Conservation (phyloP, 352 stramenopile species). For the Globisporangium perplexum region DNA sequence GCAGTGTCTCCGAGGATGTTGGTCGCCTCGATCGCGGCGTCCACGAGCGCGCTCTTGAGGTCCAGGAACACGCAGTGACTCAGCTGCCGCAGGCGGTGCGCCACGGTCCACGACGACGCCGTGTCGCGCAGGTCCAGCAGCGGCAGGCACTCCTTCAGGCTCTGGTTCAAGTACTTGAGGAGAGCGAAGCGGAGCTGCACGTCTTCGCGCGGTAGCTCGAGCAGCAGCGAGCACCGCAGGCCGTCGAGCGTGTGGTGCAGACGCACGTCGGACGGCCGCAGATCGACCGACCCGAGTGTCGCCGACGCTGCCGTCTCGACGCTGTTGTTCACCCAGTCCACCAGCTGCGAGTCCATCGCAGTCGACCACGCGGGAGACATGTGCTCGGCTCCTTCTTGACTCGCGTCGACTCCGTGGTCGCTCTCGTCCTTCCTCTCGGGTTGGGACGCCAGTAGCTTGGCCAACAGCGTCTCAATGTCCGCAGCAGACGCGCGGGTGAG, state of each 20-base stretch:
- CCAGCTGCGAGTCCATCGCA: slow-evolving; percentile 77
- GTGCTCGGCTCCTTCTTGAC: no score
- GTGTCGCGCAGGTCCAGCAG: slow-evolving; percentile 77
- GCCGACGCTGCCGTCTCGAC: slow-evolving; percentile 38
- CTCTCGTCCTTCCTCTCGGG: background rate
- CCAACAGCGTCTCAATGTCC: slow-evolving; percentile 32
- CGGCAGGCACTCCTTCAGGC: slow-evolving; percentile 55
- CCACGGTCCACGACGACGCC: slow-evolving; percentile 65
- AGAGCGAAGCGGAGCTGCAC: slow-evolving; percentile 76
- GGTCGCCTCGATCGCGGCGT: slow-evolving; percentile 76
- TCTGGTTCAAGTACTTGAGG: slow-evolving; percentile 80
- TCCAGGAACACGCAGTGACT: slow-evolving; percentile 89
- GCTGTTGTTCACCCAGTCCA: slow-evolving; percentile 85
- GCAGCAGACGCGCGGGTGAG: slow-evolving; percentile 33
- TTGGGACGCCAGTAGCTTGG: slow-evolving; percentile 19
- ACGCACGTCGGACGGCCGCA: slow-evolving; percentile 67
- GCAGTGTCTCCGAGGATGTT: slow-evolving; percentile 38
- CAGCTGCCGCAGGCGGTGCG: slow-evolving; percentile 56
- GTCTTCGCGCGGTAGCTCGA: slow-evolving; percentile 45
- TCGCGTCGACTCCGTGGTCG: background rate
- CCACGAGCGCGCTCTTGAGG: slow-evolving; percentile 73
- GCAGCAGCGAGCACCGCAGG: slow-evolving; percentile 60
- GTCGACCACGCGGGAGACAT: slow-evolving; percentile 32
- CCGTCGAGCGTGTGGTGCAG: slow-evolving; percentile 66
- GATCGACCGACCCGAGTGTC: slow-evolving; percentile 39